Base-by-base conservation (phyloP, 2,329 filamentous ascomycete species). In the Ceratocystis cacaofunesta region DNA sequence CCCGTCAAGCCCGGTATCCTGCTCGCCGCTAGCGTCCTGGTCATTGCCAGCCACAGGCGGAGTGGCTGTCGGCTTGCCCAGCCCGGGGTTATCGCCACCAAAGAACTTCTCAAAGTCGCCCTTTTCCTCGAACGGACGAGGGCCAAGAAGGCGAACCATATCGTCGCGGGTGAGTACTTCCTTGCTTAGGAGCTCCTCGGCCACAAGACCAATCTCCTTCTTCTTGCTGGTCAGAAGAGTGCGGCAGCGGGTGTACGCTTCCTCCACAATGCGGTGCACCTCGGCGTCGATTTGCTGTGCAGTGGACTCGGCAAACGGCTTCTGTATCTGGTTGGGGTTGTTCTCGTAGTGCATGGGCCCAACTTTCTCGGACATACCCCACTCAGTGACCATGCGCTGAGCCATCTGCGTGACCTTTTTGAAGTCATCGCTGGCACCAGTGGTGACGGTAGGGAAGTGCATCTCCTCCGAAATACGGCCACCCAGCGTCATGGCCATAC, bases 401-500 rank as follows among this genome's bases (percentile, higher is more conserved):
- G 94, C 95, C 88, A 96, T 92, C 66, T 86, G 84, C 1, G 94
- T 96, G 50, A 97, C 94, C 78, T 99, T 99, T 77, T 94, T 92
- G 83, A 99, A 99, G 74, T 99, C 94, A 74, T 97, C 94, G 64
- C 87, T 92, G 22, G 92, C 94, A 66, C 94, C 94, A 60, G 89
- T 94, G 1, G 94, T 99, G 22, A 99, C 94, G 0, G 91, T 95
- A 43, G 94, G 87, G 76, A 99, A 99, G 77, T 99, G 92, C 6
- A 99, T 78, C 76, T 99, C 94, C 77, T 99, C 94, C 22, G 88
- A 94, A 28, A 99, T 89, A 69, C 94, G 90, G 1, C 94, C 94
- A 70, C 92, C 94, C 65, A 99, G 86, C 1, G 92, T 96, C 94
- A 99, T 99, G 69, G 94, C 94, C 94, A 99, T 99, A 70, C 94